phyloP scores from a whole-genome alignment of 495 filamentous ascomycete species.

The Aspergillus diversus region DNA sequence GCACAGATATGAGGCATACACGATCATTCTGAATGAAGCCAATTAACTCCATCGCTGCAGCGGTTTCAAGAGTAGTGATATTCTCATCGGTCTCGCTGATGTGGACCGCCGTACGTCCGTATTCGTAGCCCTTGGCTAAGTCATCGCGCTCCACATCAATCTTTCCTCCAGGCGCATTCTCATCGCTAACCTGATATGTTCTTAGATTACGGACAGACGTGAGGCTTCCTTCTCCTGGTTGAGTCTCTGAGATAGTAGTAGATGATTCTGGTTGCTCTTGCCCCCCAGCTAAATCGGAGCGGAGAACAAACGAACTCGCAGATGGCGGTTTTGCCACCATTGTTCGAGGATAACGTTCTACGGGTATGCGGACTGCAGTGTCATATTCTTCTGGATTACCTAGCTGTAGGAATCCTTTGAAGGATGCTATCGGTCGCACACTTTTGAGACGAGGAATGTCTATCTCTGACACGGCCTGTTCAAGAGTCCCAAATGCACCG shows the following conservation, averaged over 20 bases:
- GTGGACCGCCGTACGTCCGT: conserved; percentile 87
- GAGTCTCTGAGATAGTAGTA: conserved; percentile 44
- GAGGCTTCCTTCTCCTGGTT: conserved; percentile 45
- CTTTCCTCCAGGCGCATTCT: conserved; percentile 75
- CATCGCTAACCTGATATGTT: conserved; percentile 78
- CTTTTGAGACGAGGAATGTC: conserved; percentile 77
- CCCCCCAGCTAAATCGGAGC: conserved; percentile 46
- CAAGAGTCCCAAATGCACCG: conserved; percentile 79
- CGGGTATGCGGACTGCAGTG: conserved; percentile 78
- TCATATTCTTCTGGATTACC: conserved; percentile 76
- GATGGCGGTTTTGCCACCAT: conserved; percentile 71
- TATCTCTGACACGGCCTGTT: conserved; percentile 77
- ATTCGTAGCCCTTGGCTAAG: conserved; percentile 90
- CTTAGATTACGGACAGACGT: conserved; percentile 70
- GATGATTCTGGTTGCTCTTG: conserved; percentile 53
- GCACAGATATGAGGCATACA: conserved; percentile 46
- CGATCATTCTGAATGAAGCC: conserved; percentile 80
- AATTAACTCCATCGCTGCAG: conserved; percentile 73
- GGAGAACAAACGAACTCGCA: conserved; percentile 73
- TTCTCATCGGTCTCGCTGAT: conserved; percentile 84
- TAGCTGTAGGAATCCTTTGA: conserved; percentile 78
- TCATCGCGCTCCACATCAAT: conserved; percentile 81
- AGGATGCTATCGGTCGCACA: conserved; percentile 71
- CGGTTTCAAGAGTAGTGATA: conserved; percentile 79
- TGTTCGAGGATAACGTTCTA: conserved; percentile 88